Evolutionary conservation across 768 basidiomycete species (phyloP), one percentile per base, ranked within the genome.

Genomic region (Podaxis mareebaensis): DNA sequence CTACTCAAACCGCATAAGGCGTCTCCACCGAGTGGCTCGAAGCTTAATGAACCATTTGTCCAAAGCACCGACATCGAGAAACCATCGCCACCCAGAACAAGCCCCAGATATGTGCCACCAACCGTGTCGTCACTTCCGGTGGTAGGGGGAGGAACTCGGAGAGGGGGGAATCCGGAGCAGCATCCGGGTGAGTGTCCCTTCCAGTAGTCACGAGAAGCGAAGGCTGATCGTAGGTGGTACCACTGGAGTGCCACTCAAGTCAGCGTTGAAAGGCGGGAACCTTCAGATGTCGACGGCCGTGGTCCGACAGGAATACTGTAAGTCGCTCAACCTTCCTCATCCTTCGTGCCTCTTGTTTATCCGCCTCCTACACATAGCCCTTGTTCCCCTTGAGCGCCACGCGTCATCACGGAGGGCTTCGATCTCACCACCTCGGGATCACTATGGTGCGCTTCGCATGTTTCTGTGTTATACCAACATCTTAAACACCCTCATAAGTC

Each of bases 261-360:
- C 61, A 30, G 61, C 61, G 20, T 17, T 63, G 54, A 63, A 63
- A 40, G 39, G 55, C 36, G 49, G 55, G 46, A 28, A 22, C 46
- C 6, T 22, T 48, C 61, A 49, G n/a, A 55, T 33, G 30, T 56
- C 54, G 17, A 49, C 53, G 15, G 53, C 53, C 4, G 30, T 36
- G 44, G 55, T 51, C 30, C 55, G 42, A 53, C 61, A 63, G 33
- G 61, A 63, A 63, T 63, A 56, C 46, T 54, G 61, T 63, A 52
- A 15, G 61, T 57, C 33, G 28, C n/a, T 40, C 8, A 26, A 24
- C 1, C 38, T 53, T 12, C 51, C 26, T 51, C 51, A 36, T 53
- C 36, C 15, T 36, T 48, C 46, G 20, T 39, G 7, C 8, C 10
- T 33, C 55, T 28, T 38, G 26, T 20, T 22, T 42, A 54, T 26